A percentile compares a stretch with the other conserved stretches of the same genome.
Conservation (phyloP, 2,329 filamentous ascomycete genomes). For the Tolypocladium inflatum region DNA sequence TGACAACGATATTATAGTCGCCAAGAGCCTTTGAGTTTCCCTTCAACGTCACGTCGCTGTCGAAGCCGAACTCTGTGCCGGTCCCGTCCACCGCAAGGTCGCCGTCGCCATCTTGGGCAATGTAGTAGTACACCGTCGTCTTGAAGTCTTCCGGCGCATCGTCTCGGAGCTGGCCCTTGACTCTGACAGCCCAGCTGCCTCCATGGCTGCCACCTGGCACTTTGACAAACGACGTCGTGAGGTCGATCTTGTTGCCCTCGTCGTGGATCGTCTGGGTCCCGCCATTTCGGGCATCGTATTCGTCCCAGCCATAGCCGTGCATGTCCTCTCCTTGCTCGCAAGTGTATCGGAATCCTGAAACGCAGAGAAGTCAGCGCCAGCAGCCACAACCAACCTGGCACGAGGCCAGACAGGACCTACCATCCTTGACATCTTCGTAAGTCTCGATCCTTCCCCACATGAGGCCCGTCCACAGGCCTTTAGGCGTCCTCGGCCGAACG, state of each 20-base stretch:
- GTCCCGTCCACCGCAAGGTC: constrained; percentile 49
- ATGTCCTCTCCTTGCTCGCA: constrained; percentile 95
- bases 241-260: constrained; percentile 74
- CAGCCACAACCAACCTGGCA: not conserved
- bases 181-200: constrained; percentile 83
- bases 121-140: constrained; percentile 74
- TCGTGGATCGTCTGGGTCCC: constrained; percentile 89
- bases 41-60: constrained; percentile 55
- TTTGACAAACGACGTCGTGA: constrained; percentile 92
- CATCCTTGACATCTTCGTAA: constrained; percentile 64
- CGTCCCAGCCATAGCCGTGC: constrained; percentile 94
- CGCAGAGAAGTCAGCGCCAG: not conserved
- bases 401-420: constrained; percentile 32
- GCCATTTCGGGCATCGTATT: constrained; percentile 83
- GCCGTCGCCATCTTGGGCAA: constrained; percentile 68
- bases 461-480: constrained; percentile 72
- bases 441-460: constrained; percentile 84
- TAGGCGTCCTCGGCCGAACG: constrained; percentile 69
- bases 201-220: constrained; percentile 76
- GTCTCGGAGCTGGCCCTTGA: constrained; percentile 70
- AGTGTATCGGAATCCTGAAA: constrained; percentile 74
- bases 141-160: constrained; percentile 59
- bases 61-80: constrained; percentile 39
- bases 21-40: constrained; percentile 67
- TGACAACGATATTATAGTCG: constrained; percentile 70